Base-by-base conservation (phyloP, 1,284 basidiomycete species). In the Vanrija sp. region DNA sequence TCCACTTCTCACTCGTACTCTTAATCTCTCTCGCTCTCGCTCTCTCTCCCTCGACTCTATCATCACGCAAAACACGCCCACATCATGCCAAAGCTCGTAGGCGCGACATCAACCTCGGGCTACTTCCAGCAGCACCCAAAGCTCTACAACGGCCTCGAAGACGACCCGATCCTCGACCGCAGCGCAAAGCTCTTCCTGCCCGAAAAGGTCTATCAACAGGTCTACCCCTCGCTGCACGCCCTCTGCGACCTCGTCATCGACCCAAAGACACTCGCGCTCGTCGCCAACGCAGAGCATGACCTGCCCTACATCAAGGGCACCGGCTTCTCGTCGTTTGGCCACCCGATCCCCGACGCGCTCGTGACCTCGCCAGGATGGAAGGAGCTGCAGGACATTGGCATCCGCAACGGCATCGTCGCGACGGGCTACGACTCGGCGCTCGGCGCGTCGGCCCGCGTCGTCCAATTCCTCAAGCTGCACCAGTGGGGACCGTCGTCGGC, bases 221-320 rank as follows among this genome's bases (percentile, higher is more conserved):
- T 49, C 3, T 8, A 39, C 16, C 23, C 42, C 12, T 24, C 31
- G 15, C 24, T 57, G 6, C 10, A 25, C 4, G 15, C 19, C 2
- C 45, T 59, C 12, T 54, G 54, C 35, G 48, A 36, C 12, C 35
- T 43, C 15, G 48, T 53, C 20, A 45, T 56, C 24, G 35, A 51
- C 6, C 36, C 35, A 0, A 27, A 43, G 18, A 45, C 56, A 18
- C 19, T 49, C 22, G 43, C 16, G 7, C 18, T 39, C 42, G 23
- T 59, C 35, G 49, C 42, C 35, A 50, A 59, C n/a, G 57, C 57
- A 12, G 57, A 59, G 51, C 25, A 53, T 18, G 44, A 59, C 49
- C 45, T 50, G 35, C 57, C 57, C 5, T 49, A 48, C 36, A 37
- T 59, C 5, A 36, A 42, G 4, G 57, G 57, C 16, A 37, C 19